phyloP scores from a whole-genome alignment of 2,329 filamentous ascomycete genomes.

The Alternaria longipes region DNA sequence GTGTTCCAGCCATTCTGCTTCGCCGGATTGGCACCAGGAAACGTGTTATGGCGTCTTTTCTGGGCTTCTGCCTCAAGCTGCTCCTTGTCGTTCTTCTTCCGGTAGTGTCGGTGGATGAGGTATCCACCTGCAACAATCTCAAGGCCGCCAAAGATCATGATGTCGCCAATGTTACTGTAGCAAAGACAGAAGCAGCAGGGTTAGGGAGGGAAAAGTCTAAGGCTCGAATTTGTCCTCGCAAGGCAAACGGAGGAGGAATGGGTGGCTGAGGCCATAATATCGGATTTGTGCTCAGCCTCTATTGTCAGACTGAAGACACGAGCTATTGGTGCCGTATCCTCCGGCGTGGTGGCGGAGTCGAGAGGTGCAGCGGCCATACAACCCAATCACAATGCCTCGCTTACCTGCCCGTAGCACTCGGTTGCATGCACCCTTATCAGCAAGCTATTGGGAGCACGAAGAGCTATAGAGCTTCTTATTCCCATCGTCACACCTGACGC shows the following conservation, averaged over 20 bases:
- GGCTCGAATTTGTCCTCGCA: constrained; percentile 1
- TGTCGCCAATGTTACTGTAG: constrained; percentile 21
- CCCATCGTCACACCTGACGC: background rate
- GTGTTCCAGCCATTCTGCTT: constrained; percentile 26
- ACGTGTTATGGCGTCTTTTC: constrained; percentile 39
- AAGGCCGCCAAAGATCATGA: constrained; percentile 52
- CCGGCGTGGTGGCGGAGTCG: constrained; percentile 38
- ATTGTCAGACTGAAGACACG: constrained; percentile 24
- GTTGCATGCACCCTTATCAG: background rate
- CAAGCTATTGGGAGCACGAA: background rate
- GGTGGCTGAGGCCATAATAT: constrained; percentile 31
- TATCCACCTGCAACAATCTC: constrained; percentile 49
- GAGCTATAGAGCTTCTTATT: background rate
- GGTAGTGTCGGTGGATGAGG: constrained; percentile 46
- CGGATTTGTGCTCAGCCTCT: constrained; percentile 34
- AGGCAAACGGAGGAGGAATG: constrained; percentile 6
- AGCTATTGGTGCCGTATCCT: constrained; percentile 31
- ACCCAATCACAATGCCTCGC: constrained; percentile 19
- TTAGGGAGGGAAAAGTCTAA: background rate
- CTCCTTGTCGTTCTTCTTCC: constrained; percentile 47
- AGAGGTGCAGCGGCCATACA: constrained; percentile 11
- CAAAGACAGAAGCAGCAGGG: background rate
- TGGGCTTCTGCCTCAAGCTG: constrained; percentile 38
- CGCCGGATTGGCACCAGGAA: constrained; percentile 35
- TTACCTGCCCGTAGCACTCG: constrained; percentile 9